A percentile compares a stretch with the other conserved stretches of the same genome.
phyloP scores from a whole-genome alignment of 2,329 filamentous ascomycete species.

The Exophiala phaeomuriformis region DNA sequence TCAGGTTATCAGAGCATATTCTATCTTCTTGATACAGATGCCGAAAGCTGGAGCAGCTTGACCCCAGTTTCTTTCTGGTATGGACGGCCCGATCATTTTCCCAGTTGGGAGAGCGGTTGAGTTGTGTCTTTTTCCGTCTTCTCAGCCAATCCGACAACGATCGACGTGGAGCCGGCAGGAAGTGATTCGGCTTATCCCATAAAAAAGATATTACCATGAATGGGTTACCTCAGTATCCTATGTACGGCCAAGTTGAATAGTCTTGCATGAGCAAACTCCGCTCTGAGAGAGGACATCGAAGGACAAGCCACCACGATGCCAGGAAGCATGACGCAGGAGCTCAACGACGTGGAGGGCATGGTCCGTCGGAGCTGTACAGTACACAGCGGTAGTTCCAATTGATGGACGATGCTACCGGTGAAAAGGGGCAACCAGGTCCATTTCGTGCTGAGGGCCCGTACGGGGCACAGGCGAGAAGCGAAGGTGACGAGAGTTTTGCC shows the following conservation, averaged over 20 bases:
- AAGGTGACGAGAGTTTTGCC: background rate
- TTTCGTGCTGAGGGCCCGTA: background rate
- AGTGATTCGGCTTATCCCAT: too few species aligned
- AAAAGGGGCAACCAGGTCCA: background rate
- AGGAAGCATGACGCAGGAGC: background rate
- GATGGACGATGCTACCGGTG: background rate
- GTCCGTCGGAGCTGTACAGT: background rate
- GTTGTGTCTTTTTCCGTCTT: too few species aligned
- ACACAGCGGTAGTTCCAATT: background rate
- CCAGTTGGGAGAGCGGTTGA: too few species aligned
- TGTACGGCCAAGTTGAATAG: background rate
- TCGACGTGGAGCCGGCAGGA: too few species aligned
- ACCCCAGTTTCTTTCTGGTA: too few species aligned
- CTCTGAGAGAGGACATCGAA: background rate
- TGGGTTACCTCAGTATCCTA: too few species aligned
- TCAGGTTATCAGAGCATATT: too few species aligned
- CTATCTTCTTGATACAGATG: too few species aligned
- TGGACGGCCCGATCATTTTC: too few species aligned
- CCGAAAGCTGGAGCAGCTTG: too few species aligned
- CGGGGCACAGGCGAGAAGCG: background rate
- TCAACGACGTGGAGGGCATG: background rate
- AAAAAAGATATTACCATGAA: too few species aligned
- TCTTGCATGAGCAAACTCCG: background rate
- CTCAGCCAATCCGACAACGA: too few species aligned
- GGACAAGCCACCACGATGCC: background rate